A percentile compares a stretch with the other conserved stretches of the same genome.
Conservation (phyloP, 2,329 filamentous ascomycete species). For the Neonectria hederae region DNA sequence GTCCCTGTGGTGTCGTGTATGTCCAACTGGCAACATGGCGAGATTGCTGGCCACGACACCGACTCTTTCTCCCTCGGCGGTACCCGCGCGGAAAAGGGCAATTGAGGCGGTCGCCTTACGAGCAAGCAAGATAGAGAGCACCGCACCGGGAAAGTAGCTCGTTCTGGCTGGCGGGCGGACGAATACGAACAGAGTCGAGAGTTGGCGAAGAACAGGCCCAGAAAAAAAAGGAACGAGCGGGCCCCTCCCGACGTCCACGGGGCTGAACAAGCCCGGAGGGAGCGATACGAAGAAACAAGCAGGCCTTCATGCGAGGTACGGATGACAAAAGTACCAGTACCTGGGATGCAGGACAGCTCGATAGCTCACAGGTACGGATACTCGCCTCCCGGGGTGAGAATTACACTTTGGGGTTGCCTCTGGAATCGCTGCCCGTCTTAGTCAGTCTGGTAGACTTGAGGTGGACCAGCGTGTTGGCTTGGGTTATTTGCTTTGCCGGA, state of each 20-base stretch:
- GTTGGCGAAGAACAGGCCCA: constrained; percentile 13
- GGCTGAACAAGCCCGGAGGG: constrained; percentile 10
- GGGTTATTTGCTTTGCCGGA: constrained; percentile 13
- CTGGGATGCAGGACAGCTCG: constrained; percentile 22
- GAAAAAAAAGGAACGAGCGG: constrained; percentile 20
- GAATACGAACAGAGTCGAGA: constrained; percentile 22
- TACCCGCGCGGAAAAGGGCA: background rate
- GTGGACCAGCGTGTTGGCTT: background rate
- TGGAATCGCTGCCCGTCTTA: background rate
- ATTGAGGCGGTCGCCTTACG: background rate
- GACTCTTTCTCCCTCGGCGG: constrained; percentile 11
- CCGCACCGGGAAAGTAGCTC: constrained; percentile 9
- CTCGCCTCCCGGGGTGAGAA: too few species aligned
- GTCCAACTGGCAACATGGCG: constrained; percentile 13
- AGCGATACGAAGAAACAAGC: constrained; percentile 40
- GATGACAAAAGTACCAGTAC: constrained; percentile 40
- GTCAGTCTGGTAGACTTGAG: background rate
- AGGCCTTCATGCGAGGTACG: constrained; percentile 38
- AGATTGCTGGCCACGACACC: constrained; percentile 12
- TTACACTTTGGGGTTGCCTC: constrained; percentile 29
- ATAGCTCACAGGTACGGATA: constrained; percentile 26
- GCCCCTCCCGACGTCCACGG: constrained; percentile 18
- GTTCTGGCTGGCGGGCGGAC: constrained; percentile 9
- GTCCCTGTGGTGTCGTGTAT: constrained; percentile 23
- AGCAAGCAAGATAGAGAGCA: constrained; percentile 8